Evolutionary conservation across 148 eudicot species (phyloP).

Genomic region (Rheum nobile): DNA sequence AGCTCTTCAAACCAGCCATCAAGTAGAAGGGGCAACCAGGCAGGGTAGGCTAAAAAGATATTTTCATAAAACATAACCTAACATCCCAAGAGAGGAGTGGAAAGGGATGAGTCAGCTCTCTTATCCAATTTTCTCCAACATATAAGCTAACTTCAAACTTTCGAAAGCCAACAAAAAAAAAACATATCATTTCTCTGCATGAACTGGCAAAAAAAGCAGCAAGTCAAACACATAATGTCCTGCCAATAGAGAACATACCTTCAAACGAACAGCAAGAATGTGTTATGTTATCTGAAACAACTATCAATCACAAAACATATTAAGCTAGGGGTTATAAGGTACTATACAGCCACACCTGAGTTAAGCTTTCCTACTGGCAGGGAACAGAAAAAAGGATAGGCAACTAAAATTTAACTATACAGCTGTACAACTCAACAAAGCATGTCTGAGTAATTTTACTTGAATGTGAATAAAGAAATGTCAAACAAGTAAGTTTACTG

Average conservation of each 20-base stretch:
- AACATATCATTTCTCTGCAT: neutral
- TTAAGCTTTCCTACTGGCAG: neutral
- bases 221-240: neutral
- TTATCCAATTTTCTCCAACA: neutral
- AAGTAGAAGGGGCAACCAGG: neutral
- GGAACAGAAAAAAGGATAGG: neutral
- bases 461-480: neutral
- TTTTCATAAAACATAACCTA: neutral
- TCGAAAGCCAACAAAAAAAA: neutral
- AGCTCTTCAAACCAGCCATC: neutral
- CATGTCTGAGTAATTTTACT: neutral
- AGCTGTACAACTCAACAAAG: neutral
- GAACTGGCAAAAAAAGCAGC: neutral
- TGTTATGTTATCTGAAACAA: neutral
- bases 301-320: neutral
- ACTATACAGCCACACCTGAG: neutral
- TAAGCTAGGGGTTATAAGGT: neutral
- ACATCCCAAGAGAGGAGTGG: neutral
- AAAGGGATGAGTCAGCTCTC: neutral
- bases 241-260: neutral
- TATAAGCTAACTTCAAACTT: neutral
- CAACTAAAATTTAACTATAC: neutral
- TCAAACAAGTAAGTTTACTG: neutral
- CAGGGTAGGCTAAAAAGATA: neutral
- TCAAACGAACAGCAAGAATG: neutral